These are phyloP conservation scores for Schizothecium vesticola DNA, from an alignment of 495 filamentous ascomycete genomes.

Conservation along the genomic window DNA sequence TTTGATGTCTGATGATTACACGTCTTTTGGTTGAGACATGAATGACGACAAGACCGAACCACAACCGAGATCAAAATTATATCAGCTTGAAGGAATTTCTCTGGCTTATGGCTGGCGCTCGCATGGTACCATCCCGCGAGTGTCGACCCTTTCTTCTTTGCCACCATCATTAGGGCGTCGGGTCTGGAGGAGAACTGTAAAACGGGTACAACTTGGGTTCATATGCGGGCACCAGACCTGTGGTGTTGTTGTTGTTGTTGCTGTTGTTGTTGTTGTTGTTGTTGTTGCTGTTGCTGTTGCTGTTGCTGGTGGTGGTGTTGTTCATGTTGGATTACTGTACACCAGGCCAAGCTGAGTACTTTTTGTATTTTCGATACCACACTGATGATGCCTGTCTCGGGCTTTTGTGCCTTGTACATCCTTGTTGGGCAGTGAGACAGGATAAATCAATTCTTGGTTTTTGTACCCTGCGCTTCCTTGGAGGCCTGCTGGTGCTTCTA, in stretches of 20 bases:
- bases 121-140: not conserved
- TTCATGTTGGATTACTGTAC: slow-evolving; percentile 1
- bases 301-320: too few species aligned
- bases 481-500: not conserved
- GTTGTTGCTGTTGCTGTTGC: too few species aligned
- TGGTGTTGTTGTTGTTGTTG: not conserved
- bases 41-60: not conserved
- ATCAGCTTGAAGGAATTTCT: not conserved
- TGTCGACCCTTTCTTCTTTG: not conserved
- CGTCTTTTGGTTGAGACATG: not conserved
- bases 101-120: not conserved
- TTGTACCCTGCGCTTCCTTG: not conserved
- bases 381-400: not conserved
- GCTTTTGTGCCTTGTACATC: not conserved
- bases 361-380: not conserved
- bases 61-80: not conserved
- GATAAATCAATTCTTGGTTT: not conserved
- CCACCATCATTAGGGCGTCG: not conserved
- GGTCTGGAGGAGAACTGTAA: not conserved
- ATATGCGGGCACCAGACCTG: not conserved
- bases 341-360: not conserved
- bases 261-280: not conserved
- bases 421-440: not conserved
- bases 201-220: not conserved
- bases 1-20: slow-evolving; percentile 3